A percentile compares a stretch with the other conserved stretches of the same genome.
These are phyloP conservation scores for Hymenoscyphus infarciens DNA, from an alignment of 2,329 filamentous ascomycete species.

Conservation along the genomic window DNA sequence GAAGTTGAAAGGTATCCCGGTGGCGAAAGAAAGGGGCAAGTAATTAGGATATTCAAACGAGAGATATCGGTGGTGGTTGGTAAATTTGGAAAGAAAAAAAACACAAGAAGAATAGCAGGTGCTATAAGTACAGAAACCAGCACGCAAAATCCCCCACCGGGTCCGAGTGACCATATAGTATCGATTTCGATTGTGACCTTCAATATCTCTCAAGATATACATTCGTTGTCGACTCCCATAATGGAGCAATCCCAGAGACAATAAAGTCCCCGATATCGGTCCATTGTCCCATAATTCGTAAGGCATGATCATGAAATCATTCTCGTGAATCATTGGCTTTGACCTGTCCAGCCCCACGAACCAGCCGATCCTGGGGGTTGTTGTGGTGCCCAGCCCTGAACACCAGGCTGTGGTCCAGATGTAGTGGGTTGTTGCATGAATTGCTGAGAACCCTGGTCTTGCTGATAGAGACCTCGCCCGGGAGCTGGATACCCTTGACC, in stretches of 20 bases:
- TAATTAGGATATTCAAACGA: slow-evolving; percentile 7
- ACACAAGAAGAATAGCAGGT: slow-evolving; percentile 11
- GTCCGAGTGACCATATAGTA: slow-evolving; percentile 22
- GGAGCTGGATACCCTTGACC: slow-evolving; percentile 54
- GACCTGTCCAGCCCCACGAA: slow-evolving; percentile 34
- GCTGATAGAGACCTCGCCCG: slow-evolving; percentile 55
- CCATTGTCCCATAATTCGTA: slow-evolving; percentile 24
- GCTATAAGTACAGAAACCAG: slow-evolving; percentile 30
- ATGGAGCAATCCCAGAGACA: slow-evolving; percentile 12
- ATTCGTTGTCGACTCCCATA: neutral
- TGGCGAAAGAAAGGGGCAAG: slow-evolving; percentile 4
- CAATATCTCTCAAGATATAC: neutral
- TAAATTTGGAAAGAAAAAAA: neutral
- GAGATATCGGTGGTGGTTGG: slow-evolving; percentile 14
- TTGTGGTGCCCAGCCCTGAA: slow-evolving; percentile 35
- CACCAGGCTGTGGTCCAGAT: slow-evolving; percentile 31
- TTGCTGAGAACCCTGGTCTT: slow-evolving; percentile 61
- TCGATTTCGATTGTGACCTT: slow-evolving; percentile 21
- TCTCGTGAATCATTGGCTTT: slow-evolving; percentile 25
- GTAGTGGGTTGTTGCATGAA: slow-evolving; percentile 66
- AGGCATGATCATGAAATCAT: slow-evolving; percentile 18
- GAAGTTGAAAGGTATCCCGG: neutral
- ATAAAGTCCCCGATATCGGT: slow-evolving; percentile 20
- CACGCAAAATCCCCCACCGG: slow-evolving; percentile 32
- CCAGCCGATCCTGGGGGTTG: slow-evolving; percentile 28